Evolutionary conservation across 129 eudicot genomes (phyloP), one percentile per base, ranked within the genome.

Genomic region (Chrysanthemum makinoi): DNA sequence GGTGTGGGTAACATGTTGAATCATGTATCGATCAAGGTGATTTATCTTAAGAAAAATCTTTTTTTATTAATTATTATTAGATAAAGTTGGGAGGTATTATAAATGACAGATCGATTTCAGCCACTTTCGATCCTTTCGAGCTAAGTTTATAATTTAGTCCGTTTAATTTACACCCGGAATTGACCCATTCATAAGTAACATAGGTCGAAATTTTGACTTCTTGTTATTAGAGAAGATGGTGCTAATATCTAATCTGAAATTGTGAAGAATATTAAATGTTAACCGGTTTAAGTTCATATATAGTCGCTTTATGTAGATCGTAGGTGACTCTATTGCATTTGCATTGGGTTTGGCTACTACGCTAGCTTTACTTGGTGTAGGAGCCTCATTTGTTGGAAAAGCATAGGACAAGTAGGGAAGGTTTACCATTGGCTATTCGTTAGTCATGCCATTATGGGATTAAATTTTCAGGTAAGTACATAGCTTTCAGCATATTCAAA

Each of bases 261-360:
- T 22, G 60, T 72, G 76, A 62, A 62, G 53, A 73, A 17, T 24
- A 12, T 15, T 16, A 57, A 67, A 75, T 55, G 79, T 3, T 44
- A 15, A 22, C 24, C 16, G 17, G 22, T 39, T 19, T 73, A 6
- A 6, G 24, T 65, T 22, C 44, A 1, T 13, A 18, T 70, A 19
- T 64, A 33, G 69, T 55, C 30, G 1, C 46, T 60, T 33, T 56
- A 24, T 5, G 4, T 77, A 94, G 99, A 80, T 90, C n/a, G 62
- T 94, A 67, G 95, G 96, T 52, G 89, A 94, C 72, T 94, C 97
- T 9, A 52, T 94, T 84, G 88, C 99, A 48, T 94, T 94, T 87
- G 90, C 99, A 67, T 76, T 94, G 82, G 98, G 99, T 69, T 86
- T 94, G 87, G 99, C 99, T 7, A 94, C 97, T 20, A 89, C 97